Evolutionary conservation across 2,329 filamentous ascomycete genomes (phyloP), one percentile per base, ranked within the genome.

Genomic region (Apiospora pterosperma): DNA sequence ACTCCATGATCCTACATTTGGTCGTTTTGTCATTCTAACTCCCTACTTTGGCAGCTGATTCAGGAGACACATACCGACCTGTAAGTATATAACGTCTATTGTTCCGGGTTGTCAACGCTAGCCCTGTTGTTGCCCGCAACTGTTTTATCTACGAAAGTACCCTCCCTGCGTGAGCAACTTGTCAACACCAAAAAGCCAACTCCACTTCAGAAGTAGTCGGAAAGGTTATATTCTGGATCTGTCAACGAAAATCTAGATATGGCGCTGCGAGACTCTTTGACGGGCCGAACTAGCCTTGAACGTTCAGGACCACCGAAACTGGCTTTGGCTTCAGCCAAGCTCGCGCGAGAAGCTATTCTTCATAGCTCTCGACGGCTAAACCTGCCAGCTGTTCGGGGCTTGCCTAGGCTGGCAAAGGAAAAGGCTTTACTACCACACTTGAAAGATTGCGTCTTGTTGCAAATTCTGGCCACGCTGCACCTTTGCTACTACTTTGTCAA

Each of bases 1-100:
- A 63, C 68, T 67, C 68, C 67, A 62, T 63, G 69, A 66, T 64
- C 69, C 65, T 64, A 67, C 64, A n/a, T n/a, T 55, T 55, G 28
- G n/a, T 34, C 48, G 48, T 55, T 34, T 21, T 19, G 16, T 11
- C 48, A 10, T 67, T 68, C 59, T 65, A 52, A 66, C 69, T 64
- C 66, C 65, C 62, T 66, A 67, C 66, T 67, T 67, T 63, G 36
- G 16, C 58, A 60, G 58, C 58, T 39, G 58, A 60, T 39, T 36
- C 58, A 60, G 83, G 83, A 77, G 85, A 88, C 74, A 88, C 79
- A 69, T 88, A 88, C 77, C 84, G 85, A 76, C 84, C 85, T 74
- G 85, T 77, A 69, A 76, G 73, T 75, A 38, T 39, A 55, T 28
- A 38, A 23, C 16, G 19, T 39, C 41, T 28, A 19, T 25, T 39